phyloP scores from a whole-genome alignment of 164 flowering plant species.

The Malania oleifera region DNA sequence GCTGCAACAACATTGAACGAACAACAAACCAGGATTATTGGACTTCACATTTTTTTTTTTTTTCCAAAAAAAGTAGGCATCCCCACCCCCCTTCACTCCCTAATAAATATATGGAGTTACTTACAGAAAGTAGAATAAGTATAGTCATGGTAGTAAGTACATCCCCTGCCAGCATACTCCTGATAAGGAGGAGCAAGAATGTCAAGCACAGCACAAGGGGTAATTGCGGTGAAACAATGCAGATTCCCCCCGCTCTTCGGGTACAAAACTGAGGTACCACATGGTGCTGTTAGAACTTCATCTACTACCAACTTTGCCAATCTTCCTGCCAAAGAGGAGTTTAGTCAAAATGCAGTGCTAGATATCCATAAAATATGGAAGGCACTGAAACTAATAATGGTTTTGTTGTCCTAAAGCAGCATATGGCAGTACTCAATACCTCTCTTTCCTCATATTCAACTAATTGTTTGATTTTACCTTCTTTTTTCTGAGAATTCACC shows the following conservation, averaged over 20 bases:
- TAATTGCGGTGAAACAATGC: constrained; percentile 87
- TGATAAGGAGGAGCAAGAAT: constrained; percentile 83
- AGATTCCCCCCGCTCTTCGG: constrained; percentile 82
- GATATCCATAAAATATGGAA: not conserved
- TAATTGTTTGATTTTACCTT: too few relatives aligned
- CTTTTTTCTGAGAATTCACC: too few relatives aligned
- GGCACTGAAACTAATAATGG: too few relatives aligned
- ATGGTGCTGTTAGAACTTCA: constrained; percentile 62
- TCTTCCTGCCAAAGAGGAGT: constrained; percentile 48
- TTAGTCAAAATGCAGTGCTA: not conserved
- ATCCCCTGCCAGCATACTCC: constrained; percentile 72
- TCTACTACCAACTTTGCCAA: constrained; percentile 78
- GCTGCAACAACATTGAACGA: constrained; percentile 21
- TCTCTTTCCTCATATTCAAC: too few relatives aligned
- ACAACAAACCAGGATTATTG: not conserved
- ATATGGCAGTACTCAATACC: too few relatives aligned
- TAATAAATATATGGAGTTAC: constrained; percentile 21
- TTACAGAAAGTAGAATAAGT: constrained; percentile 69
- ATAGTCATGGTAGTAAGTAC: constrained; percentile 81
- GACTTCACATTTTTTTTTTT: not conserved
- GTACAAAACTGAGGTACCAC: constrained; percentile 60
- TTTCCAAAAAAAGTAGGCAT: not conserved
- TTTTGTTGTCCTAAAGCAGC: too few relatives aligned
- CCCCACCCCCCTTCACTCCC: too few relatives aligned
- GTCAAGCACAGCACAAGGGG: constrained; percentile 94